Conservation (phyloP, 179 eudicot species). For the Actinidia polygama region DNA sequence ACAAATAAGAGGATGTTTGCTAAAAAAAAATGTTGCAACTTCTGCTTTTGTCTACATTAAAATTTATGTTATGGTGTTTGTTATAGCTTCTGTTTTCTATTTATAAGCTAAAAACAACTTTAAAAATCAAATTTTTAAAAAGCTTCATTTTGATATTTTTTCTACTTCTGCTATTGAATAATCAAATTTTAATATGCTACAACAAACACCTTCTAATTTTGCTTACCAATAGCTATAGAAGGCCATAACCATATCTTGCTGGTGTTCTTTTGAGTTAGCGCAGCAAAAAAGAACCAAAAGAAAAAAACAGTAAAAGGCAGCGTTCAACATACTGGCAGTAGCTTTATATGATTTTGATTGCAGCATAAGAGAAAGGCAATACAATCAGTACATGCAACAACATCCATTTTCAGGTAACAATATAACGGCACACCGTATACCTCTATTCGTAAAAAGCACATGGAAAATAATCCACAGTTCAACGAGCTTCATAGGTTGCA, state of each 20-base stretch:
- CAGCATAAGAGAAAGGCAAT: background rate
- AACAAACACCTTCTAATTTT: too few species aligned
- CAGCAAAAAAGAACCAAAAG: too few species aligned
- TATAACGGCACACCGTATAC: conserved; percentile 7
- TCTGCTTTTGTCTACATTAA: background rate
- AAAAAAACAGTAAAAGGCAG: background rate
- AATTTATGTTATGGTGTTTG: too few species aligned
- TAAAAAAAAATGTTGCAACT: background rate
- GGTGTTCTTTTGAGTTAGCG: background rate
- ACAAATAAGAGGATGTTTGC: background rate
- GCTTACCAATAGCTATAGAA: too few species aligned
- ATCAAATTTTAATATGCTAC: too few species aligned
- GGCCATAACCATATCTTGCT: background rate
- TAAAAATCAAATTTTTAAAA: too few species aligned
- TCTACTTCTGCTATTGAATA: too few species aligned
- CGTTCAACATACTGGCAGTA: background rate
- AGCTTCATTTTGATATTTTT: too few species aligned
- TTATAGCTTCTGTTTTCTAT: too few species aligned
- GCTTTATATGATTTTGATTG: background rate
- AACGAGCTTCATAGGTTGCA: background rate
- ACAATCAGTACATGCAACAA: background rate
- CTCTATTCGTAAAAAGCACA: background rate
- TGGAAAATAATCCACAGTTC: background rate
- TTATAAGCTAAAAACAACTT: too few species aligned
- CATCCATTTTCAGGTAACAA: background rate